A percentile compares a stretch with the other conserved stretches of the same genome.
Conservation (phyloP, 2,329 filamentous ascomycete genomes). For the Aspergillus carbonarius region DNA sequence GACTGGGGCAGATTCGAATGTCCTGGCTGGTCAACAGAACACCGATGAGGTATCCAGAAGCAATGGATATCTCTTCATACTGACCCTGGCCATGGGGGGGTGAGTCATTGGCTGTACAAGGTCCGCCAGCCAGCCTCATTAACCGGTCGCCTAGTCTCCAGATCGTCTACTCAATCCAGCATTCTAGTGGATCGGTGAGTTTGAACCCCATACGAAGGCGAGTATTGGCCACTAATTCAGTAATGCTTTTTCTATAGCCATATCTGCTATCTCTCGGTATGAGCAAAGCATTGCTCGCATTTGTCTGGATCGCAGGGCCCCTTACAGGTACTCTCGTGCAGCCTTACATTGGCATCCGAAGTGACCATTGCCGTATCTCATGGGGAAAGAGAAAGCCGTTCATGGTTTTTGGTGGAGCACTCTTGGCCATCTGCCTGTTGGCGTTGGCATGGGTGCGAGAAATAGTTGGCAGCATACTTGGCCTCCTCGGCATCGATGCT, state of each 20-base stretch:
- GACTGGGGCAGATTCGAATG: neutral
- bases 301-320: conserved; percentile 83
- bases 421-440: conserved; percentile 66
- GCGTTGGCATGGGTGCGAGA: conserved; percentile 72
- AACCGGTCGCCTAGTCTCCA: conserved; percentile 59
- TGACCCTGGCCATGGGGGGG: conserved; percentile 82
- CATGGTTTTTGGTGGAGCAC: conserved; percentile 67
- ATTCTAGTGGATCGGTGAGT: conserved; percentile 79
- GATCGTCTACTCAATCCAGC: conserved; percentile 91
- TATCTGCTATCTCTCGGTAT: conserved; percentile 75
- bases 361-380: conserved; percentile 70
- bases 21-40: neutral
- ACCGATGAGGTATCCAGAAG: conserved; percentile 59
- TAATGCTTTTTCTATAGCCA: conserved; percentile 43
- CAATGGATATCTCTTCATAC: conserved; percentile 75
- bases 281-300: conserved; percentile 77
- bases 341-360: conserved; percentile 76
- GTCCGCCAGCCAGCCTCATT: neutral
- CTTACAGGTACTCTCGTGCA: conserved; percentile 75
- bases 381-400: conserved; percentile 81
- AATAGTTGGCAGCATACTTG: conserved; percentile 65
- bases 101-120: conserved; percentile 28
- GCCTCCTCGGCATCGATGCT: conserved; percentile 66
- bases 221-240: neutral
- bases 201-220: neutral